Base-by-base conservation (phyloP, 176 grass and related monocot species). In the Oryza australiensis region DNA sequence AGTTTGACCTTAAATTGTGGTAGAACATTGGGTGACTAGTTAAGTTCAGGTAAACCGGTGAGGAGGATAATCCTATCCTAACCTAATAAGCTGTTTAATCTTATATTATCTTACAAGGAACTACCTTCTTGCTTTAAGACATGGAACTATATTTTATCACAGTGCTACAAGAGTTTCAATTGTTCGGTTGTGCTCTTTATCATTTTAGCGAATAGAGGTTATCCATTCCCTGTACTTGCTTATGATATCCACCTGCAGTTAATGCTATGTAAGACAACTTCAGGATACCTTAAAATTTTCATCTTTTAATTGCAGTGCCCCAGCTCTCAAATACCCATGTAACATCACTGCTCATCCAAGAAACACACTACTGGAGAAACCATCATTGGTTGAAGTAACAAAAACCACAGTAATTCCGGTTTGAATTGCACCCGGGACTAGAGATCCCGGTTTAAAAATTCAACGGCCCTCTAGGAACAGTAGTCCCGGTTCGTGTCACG, bases 331-430 rank as follows among this genome's bases (percentile, higher is more conserved):
- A 78, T 91, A 94, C 63, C 77, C 82, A 71, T 68, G 67, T 14
- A 40, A 94, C 69, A 87, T 91, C 40, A 60, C 89, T 68, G 89
- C 89, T 55, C n/a, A n/a, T n/a, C n/a, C n/a, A n/a, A n/a, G n/a
- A n/a, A n/a, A n/a, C n/a, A n/a, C n/a, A n/a, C n/a, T n/a, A n/a
- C n/a, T n/a, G n/a, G n/a, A n/a, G n/a, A n/a, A n/a, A n/a, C n/a
- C n/a, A n/a, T n/a, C n/a, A n/a, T n/a, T n/a, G n/a, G n/a, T n/a
- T n/a, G n/a, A n/a, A n/a, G n/a, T n/a, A n/a, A n/a, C n/a, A n/a
- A n/a, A n/a, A n/a, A n/a, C n/a, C n/a, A n/a, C n/a, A n/a, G n/a
- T n/a, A n/a, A n/a, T n/a, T n/a, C n/a, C n/a, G n/a, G n/a, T n/a
- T n/a, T n/a, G n/a, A n/a, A n/a, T n/a, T n/a, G n/a, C n/a, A n/a